Conservation (phyloP, 164 flowering plant genomes). For the Chimonanthus praecox region DNA sequence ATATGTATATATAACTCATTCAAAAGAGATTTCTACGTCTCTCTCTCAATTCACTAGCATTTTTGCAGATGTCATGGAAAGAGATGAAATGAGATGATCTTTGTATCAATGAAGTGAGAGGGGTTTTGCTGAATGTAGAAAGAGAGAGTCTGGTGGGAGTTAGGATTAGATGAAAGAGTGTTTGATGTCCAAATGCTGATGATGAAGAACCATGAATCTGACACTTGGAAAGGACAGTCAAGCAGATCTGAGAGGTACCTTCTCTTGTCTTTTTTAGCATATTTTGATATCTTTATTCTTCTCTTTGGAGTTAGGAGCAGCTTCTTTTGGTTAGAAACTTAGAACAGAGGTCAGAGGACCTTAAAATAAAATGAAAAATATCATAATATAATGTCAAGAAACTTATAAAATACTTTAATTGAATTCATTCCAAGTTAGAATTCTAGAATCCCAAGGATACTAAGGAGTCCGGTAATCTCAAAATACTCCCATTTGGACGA, state of each 20-base stretch:
- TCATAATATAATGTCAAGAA: not conserved
- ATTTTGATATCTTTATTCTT: no score
- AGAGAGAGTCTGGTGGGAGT: not conserved
- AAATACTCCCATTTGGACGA: not conserved
- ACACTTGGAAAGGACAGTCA: not conserved
- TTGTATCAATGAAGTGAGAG: no score
- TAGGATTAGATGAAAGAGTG: not conserved
- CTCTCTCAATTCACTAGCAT: not conserved
- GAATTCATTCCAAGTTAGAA: no score
- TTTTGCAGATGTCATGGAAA: not conserved
- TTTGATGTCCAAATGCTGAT: not conserved
- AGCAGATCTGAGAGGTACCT: not conserved
- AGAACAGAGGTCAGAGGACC: not conserved
- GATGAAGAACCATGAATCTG: not conserved
- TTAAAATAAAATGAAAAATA: no score
- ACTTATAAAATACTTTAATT: not conserved
- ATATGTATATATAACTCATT: not conserved
- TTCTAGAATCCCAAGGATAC: not conserved
- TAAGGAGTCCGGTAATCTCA: not conserved
- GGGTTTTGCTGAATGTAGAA: not conserved
- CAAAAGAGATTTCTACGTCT: not conserved
- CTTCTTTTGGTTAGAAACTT: not conserved
- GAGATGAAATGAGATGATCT: not conserved
- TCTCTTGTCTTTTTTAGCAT: not conserved
- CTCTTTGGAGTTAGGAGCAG: not conserved